phyloP scores from a whole-genome alignment of 2,329 filamentous ascomycete species.

The Trichoderma sp. region DNA sequence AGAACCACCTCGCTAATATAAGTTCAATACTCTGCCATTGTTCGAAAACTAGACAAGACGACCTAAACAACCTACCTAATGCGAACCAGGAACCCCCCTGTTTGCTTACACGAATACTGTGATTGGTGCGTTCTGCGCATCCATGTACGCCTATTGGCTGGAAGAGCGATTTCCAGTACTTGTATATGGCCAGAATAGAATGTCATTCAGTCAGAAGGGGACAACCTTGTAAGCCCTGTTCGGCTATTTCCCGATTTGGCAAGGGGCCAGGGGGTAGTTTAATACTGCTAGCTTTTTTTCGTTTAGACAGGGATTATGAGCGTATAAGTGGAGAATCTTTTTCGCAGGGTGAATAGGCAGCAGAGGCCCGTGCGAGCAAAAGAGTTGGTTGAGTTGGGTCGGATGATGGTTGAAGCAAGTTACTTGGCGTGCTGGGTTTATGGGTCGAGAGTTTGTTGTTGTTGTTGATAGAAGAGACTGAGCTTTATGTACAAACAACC shows the following conservation, averaged over 20 bases:
- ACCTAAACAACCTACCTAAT: neutral
- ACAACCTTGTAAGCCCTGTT: neutral
- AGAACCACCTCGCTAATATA: neutral
- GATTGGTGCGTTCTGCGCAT: conserved; percentile 3
- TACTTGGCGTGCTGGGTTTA: neutral
- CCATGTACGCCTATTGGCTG: neutral
- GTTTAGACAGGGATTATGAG: neutral
- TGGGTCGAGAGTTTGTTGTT: no score
- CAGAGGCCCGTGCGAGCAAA: neutral
- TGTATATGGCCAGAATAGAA: neutral
- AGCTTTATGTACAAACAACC: no score
- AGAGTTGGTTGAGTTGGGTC: neutral
- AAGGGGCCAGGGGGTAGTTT: conserved; percentile 20
- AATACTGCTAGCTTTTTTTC: neutral
- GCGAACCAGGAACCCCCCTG: neutral
- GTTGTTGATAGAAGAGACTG: neutral
- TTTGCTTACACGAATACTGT: neutral
- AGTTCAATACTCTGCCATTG: neutral
- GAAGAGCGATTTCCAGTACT: neutral
- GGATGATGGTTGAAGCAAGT: neutral
- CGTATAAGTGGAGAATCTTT: neutral
- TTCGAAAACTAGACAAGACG: neutral
- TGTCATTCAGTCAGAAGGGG: neutral
- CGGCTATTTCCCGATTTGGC: conserved; percentile 12
- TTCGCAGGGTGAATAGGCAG: neutral